These are phyloP conservation scores for Aspergillus candidus DNA, from an alignment of 2,329 filamentous ascomycete species.

Conservation along the genomic window DNA sequence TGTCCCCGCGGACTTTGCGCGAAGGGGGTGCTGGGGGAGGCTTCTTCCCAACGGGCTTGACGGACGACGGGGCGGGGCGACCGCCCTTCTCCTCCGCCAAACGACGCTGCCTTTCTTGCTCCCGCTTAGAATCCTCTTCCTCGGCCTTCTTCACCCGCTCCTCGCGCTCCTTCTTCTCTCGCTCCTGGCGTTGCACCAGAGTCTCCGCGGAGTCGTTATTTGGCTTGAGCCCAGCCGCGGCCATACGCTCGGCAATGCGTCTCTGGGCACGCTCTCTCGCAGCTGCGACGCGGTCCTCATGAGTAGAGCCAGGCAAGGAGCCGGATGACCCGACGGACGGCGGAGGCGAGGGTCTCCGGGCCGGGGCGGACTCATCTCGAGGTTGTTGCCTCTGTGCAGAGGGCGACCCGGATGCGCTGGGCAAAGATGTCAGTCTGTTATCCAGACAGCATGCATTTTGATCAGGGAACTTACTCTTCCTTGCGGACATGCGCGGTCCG, in stretches of 20 bases:
- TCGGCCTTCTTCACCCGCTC: slow-evolving; percentile 84
- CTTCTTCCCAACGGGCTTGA: slow-evolving; percentile 57
- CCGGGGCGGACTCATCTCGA: slow-evolving; percentile 35
- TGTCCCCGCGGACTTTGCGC: slow-evolving; percentile 60
- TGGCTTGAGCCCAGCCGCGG: slow-evolving; percentile 84
- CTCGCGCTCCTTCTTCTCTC: slow-evolving; percentile 80
- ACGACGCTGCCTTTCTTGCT: slow-evolving; percentile 77
- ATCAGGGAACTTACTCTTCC: slow-evolving; percentile 46
- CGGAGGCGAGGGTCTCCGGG: slow-evolving; percentile 39
- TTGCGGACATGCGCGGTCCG: slow-evolving; percentile 64
- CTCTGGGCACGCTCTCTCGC: slow-evolving; percentile 97
- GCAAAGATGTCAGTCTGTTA: background rate
- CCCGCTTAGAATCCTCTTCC: slow-evolving; percentile 84
- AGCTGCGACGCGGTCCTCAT: slow-evolving; percentile 88
- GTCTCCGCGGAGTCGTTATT: slow-evolving; percentile 74
- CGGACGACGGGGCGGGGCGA: slow-evolving; percentile 51
- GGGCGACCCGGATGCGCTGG: slow-evolving; percentile 50
- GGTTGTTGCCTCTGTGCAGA: slow-evolving; percentile 46
- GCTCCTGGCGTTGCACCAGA: slow-evolving; percentile 75
- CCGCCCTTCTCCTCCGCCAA: slow-evolving; percentile 66
- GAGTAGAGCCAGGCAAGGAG: slow-evolving; percentile 79
- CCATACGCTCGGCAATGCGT: slow-evolving; percentile 92
- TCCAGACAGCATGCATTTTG: too few relatives aligned
- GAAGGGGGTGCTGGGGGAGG: slow-evolving; percentile 66
- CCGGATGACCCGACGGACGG: slow-evolving; percentile 53